Base-by-base conservation (phyloP, 2,329 filamentous ascomycete species). In the Didymella lethalis region DNA sequence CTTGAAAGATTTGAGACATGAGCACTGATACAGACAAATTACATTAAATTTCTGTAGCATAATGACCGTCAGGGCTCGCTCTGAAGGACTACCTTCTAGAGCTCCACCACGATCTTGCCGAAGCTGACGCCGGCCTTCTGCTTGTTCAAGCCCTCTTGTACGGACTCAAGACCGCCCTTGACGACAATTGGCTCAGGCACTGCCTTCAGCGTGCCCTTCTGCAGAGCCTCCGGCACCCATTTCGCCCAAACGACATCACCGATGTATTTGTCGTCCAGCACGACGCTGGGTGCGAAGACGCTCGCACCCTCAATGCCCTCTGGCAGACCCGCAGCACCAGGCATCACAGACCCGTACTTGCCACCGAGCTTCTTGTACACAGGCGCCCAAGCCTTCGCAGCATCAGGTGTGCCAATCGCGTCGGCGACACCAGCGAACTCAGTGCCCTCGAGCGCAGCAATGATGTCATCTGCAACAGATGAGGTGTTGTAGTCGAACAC, bases 381-480 rank as follows among this genome's bases (percentile, higher is more conserved):
- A 3, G 71, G 69, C 12, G 65, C 40, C 72, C 72, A 75, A 1
- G 63, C 64, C 25, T 57, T 56, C 4, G 54, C 64, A 16, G 71
- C 62, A 12, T 70, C 65, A 3, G 66, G 54, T 4, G 64, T 66
- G 23, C 69, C 67, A 26, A 75, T 78, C 38, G 66, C 66, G 58
- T 82, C 80, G 58, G 76, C 81, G n/a, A 79, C 69, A 28, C 80
- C 80, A 7, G 66, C 68, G 48, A 79, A 81, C 12, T 79, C 75
- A 2, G 75, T 77, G 4, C 75, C 78, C 54, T 79, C 67, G 53
- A 81, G 69, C 23, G 78, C 78, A 10, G 62, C 60, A 23, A 81
- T 65, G 40, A 80, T 75, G 49, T 81, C 77, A 2, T 79, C 72
- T 12, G 73, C 71, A 0, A 72, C 68, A 20, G 50, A 65, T 2